Evolutionary conservation across 2,329 filamentous ascomycete genomes (phyloP), one percentile per base, ranked within the genome.

Genomic region (Hypomyces perniciosus): DNA sequence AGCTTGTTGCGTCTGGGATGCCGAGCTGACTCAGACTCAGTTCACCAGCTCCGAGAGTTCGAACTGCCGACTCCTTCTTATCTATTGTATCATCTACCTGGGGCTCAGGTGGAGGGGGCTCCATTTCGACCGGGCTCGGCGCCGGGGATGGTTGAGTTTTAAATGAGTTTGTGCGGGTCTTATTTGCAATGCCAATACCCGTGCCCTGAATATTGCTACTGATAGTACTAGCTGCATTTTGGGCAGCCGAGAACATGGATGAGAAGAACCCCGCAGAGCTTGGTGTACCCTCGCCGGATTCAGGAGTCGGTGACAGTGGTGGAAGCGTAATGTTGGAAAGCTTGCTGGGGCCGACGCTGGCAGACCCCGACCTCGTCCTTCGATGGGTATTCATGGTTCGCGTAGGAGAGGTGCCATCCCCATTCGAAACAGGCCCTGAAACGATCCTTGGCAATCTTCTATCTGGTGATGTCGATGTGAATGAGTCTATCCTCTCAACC

Each of bases 11-110:
- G 45, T 88, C 85, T 8, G 77, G 68, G 50, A 97, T 88, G 33
- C 92, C 92, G 39, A 97, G 75, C 62, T 96, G 89, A 61, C 88
- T 90, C 51, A 97, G 78, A 65, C 89, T 95, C 44, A 99, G 74
- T 62, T 96, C 88, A 5, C 93, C 93, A 61, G 83, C 83, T 9
- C 93, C 93, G 45, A 99, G 76, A 1, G 93, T 97, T 62, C 92
- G 90, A 2, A 96, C 80, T 1, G 93, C 90, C 9, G 84, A 81
- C 58, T 90, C 84, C 61, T 83, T 87, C 54, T 78, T 78, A 50
- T 75, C 75, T 66, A 72, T 74, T 50, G 59, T 67, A 46, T 61
- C 64, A 46, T 58, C 60, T 48, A 60, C 56, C 26, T 49, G 57
- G 31, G 50, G 49, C 39, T 62, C 71, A 8, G 67, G 63, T 9